Conservation (phyloP, 257 asterid genomes). For the Scutellaria barbata region DNA sequence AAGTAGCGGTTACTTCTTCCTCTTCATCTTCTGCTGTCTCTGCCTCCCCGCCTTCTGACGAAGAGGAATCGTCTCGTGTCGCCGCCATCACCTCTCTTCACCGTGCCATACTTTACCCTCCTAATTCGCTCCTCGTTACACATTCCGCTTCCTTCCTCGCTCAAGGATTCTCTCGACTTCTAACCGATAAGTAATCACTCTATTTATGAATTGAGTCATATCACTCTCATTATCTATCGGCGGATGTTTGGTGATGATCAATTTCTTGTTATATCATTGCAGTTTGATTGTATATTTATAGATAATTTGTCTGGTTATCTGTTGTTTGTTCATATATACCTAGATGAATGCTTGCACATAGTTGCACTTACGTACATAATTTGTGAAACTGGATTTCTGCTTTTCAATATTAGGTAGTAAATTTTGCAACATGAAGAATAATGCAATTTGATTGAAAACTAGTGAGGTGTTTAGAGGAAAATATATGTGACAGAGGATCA, state of each 20-base stretch:
- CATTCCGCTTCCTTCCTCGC: conserved; percentile 91
- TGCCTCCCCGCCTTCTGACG: conserved; percentile 47
- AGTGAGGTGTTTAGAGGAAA: conserved; percentile 17
- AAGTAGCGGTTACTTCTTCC: conserved; percentile 45
- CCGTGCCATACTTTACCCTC: conserved; percentile 86
- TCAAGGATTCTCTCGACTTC: conserved; percentile 86
- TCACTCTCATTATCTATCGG: conserved; percentile 4
- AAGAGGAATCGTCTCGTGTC: conserved; percentile 74
- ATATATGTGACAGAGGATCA: conserved; percentile 8
- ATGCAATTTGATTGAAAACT: not conserved
- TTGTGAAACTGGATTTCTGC: conserved; percentile 16
- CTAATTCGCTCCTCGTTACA: conserved; percentile 73
- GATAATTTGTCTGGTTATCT: not conserved
- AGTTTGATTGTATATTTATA: conserved; percentile 25
- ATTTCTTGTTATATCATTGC: not conserved
- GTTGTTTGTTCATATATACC: not conserved
- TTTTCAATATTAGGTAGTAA: not conserved
- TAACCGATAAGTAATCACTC: conserved; percentile 67
- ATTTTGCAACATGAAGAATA: not conserved
- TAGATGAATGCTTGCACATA: conserved; percentile 3
- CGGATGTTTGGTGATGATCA: not conserved
- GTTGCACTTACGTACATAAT: not conserved
- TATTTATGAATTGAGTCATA: conserved; percentile 14
- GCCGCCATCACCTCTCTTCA: conserved; percentile 84
- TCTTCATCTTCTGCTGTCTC: conserved; percentile 44